A percentile compares a stretch with the other conserved stretches of the same genome.
phyloP scores from a whole-genome alignment of 257 asterid species.

The Eustoma russellianum region DNA sequence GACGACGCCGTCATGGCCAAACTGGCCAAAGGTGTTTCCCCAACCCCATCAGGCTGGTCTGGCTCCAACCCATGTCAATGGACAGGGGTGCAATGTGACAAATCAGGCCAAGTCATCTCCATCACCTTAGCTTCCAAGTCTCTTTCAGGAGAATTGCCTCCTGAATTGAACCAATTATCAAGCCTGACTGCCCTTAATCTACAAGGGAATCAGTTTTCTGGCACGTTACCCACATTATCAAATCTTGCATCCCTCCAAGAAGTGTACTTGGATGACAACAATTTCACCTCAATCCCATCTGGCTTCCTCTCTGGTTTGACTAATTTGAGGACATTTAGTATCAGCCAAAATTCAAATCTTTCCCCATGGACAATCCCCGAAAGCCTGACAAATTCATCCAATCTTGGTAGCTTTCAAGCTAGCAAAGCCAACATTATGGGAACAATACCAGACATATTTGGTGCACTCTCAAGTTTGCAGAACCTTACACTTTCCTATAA shows the following conservation, averaged over 20 bases:
- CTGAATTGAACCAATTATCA: conserved; percentile 48
- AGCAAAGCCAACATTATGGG: conserved; percentile 46
- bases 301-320: conserved; percentile 53
- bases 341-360: conserved; percentile 41
- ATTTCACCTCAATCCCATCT: conserved; percentile 40
- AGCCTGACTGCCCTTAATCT: conserved; percentile 46
- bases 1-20: conserved; percentile 56
- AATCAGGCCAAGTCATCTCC: conserved; percentile 31
- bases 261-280: conserved; percentile 44
- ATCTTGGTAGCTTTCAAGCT: conserved; percentile 38
- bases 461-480: conserved; percentile 44
- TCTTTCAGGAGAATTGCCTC: conserved; percentile 44
- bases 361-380: conserved; percentile 49
- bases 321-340: conserved; percentile 38
- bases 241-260: conserved; percentile 31
- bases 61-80: conserved; percentile 60
- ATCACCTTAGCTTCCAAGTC: conserved; percentile 38
- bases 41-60: conserved; percentile 48
- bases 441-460: conserved; percentile 55
- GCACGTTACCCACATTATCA: conserved; percentile 52
- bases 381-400: conserved; percentile 34
- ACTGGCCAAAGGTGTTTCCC: conserved; percentile 40
- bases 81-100: conserved; percentile 54
- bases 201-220: conserved; percentile 42
- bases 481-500: conserved; percentile 54